A percentile compares a stretch with the other conserved stretches of the same genome.
phyloP scores from a whole-genome alignment of 1,139 yeast species.

The Lodderomyces theae region DNA sequence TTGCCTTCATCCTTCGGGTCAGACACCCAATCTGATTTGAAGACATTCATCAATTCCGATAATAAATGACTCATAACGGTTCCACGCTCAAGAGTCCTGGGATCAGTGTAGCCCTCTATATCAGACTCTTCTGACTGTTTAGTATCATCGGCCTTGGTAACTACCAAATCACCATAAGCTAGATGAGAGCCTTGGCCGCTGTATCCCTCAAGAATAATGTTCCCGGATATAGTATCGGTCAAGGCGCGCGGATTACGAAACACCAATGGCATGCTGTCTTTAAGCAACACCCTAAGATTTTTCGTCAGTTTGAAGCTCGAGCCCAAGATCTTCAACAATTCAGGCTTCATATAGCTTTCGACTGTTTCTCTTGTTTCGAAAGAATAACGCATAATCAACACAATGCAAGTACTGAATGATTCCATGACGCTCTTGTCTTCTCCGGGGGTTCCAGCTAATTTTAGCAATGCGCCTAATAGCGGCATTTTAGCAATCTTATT shows the following conservation, averaged over 20 bases:
- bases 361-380: conserved; percentile 61
- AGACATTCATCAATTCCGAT: conserved; percentile 59
- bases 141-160: conserved; percentile 14
- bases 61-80: conserved; percentile 59
- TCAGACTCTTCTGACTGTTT: conserved; percentile 27
- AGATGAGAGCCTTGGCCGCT: conserved; percentile 20
- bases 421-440: conserved; percentile 11
- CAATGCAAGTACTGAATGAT: conserved; percentile 19
- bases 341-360: conserved; percentile 47
- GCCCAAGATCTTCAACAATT: conserved; percentile 38
- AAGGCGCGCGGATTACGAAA: conserved; percentile 59
- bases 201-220: conserved; percentile 48
- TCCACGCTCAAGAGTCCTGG: conserved; percentile 16
- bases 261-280: conserved; percentile 54
- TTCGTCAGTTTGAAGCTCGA: conserved; percentile 24
- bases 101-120: conserved; percentile 22
- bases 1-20: conserved; percentile 23
- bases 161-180: conserved; percentile 17
- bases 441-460: conserved; percentile 6
- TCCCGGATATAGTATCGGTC: conserved; percentile 50
- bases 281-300: conserved; percentile 53
- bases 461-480: conserved; percentile 22
- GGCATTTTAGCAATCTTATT: conserved; percentile 43
- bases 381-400: conserved; percentile 60
- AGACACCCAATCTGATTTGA: conserved; percentile 50